Conservation (phyloP, 768 basidiomycete genomes). For the Mycena albidolilacea region DNA sequence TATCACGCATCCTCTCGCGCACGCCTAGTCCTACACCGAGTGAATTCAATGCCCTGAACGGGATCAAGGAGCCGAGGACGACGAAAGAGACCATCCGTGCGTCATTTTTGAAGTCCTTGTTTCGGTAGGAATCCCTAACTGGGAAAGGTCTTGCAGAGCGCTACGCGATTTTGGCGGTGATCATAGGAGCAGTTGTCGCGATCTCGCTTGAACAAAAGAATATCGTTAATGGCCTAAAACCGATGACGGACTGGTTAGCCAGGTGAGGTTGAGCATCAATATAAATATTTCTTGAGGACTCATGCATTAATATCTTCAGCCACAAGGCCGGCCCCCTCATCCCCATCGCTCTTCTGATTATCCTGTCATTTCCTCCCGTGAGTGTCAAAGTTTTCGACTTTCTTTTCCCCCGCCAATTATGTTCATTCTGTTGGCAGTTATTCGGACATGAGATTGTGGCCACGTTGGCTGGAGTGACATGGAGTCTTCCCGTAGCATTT, state of each 20-base stretch:
- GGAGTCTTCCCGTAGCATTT: constrained; percentile 62
- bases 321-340: not conserved
- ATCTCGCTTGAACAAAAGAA: constrained; percentile 9
- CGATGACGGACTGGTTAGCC: constrained; percentile 4
- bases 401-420: not conserved
- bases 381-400: not conserved
- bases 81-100: constrained; percentile 2
- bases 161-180: not conserved
- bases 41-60: constrained; percentile 13
- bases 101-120: not conserved
- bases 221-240: not conserved
- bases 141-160: not conserved
- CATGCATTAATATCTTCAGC: not conserved
- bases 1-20: constrained; percentile 13
- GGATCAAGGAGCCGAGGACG: constrained; percentile 12
- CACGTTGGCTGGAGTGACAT: constrained; percentile 88
- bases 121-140: no score
- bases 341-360: not conserved
- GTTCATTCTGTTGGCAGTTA: constrained; percentile 57
- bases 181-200: not conserved
- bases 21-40: constrained; percentile 23
- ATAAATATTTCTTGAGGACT: not conserved
- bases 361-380: constrained; percentile 9
- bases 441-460: constrained; percentile 95
- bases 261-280: not conserved